Percentiles rank a stretch among this genome's conserved stretches.
Conservation (phyloP, 164 flowering plant species). For the Tinospora cordifolia region DNA sequence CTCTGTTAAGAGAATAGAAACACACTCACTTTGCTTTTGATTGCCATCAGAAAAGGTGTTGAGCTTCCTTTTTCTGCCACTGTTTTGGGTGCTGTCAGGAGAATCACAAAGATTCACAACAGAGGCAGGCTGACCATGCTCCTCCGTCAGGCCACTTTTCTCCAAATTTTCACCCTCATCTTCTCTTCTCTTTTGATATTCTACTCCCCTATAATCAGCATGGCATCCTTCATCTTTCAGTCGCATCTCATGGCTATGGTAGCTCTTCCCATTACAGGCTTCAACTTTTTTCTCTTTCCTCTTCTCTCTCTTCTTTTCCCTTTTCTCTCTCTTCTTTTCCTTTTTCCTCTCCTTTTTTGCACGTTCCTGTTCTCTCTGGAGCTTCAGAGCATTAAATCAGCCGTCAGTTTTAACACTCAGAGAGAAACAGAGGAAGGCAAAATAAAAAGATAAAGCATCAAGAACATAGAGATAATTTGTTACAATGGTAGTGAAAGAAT, state of each 20-base stretch:
- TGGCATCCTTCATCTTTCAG: slow-evolving; percentile 5
- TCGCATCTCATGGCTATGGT: slow-evolving; percentile 11
- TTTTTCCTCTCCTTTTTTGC: slow-evolving; percentile 12
- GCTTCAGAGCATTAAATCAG: slow-evolving; percentile 50
- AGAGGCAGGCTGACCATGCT: slow-evolving; percentile 36
- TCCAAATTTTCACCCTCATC: slow-evolving; percentile 38
- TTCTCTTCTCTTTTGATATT: slow-evolving; percentile 16
- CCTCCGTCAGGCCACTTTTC: slow-evolving; percentile 55
- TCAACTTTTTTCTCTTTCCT: slow-evolving; percentile 17
- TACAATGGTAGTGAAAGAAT: neutral
- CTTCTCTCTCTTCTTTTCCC: slow-evolving; percentile 25
- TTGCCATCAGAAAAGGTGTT: slow-evolving; percentile 13
- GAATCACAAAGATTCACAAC: slow-evolving; percentile 30
- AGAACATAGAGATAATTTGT: neutral
- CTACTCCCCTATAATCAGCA: neutral
- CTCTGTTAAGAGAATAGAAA: slow-evolving; percentile 9
- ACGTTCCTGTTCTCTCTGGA: slow-evolving; percentile 40
- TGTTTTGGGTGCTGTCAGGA: slow-evolving; percentile 43
- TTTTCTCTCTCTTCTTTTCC: slow-evolving; percentile 20
- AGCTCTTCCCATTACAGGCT: slow-evolving; percentile 12
- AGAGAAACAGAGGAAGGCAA: neutral
- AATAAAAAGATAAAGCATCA: neutral
- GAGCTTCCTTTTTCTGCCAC: slow-evolving; percentile 44
- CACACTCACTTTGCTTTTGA: slow-evolving; percentile 29
- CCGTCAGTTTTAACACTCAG: slow-evolving; percentile 16